These are phyloP conservation scores for Xylaria sp. DNA, from an alignment of 2,329 filamentous ascomycete genomes.

Conservation along the genomic window DNA sequence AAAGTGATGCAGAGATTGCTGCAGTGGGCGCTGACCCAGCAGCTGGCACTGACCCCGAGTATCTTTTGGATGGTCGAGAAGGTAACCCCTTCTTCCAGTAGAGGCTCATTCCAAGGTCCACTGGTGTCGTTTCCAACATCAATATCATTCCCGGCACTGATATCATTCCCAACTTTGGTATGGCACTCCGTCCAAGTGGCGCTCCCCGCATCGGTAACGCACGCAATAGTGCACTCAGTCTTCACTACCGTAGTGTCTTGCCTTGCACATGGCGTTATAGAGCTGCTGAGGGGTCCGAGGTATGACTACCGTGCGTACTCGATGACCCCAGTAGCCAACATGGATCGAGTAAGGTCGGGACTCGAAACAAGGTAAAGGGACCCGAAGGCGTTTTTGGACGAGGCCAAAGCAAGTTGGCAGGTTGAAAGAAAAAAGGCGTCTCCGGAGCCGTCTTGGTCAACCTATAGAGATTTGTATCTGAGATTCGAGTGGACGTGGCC, in stretches of 20 bases:
- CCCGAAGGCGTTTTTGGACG: not conserved
- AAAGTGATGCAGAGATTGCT: conserved; percentile 41
- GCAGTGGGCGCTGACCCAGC: conserved; percentile 49
- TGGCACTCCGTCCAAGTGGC: too few species aligned
- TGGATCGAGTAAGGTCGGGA: not conserved
- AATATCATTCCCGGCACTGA: too few species aligned
- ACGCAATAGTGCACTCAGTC: too few species aligned
- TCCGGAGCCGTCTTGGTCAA: not conserved
- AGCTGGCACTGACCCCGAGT: conserved; percentile 49
- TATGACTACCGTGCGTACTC: not conserved
- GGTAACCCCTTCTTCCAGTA: conserved; percentile 31
- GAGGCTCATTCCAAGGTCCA: conserved; percentile 6
- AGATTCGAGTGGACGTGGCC: not conserved
- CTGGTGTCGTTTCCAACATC: too few species aligned
- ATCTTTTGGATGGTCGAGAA: conserved; percentile 36
- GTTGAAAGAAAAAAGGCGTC: not conserved
- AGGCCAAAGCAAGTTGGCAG: not conserved
- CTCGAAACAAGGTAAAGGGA: not conserved
- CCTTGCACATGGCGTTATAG: too few species aligned
- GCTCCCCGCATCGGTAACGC: too few species aligned
- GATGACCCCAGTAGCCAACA: not conserved
- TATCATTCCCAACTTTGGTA: too few species aligned
- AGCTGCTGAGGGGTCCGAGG: not conserved
- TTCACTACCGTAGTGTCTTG: too few species aligned
- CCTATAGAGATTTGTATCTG: not conserved